Conservation (phyloP, 1,284 basidiomycete species). For the Vanrija sp. region DNA sequence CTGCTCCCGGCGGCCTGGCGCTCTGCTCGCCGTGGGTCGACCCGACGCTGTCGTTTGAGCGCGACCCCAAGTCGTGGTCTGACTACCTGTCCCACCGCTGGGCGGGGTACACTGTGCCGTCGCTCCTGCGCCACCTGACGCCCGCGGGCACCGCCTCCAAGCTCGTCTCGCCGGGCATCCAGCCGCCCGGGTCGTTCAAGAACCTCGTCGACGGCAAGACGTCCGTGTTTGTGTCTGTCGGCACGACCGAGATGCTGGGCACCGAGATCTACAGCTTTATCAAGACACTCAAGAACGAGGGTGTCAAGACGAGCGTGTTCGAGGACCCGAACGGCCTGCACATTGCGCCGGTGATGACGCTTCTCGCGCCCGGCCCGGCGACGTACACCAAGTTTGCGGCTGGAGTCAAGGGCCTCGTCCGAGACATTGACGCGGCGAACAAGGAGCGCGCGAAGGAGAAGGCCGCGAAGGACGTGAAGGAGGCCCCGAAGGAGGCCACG, state of each 20-base stretch:
- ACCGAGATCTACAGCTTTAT: slow-evolving; percentile 32
- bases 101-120: slow-evolving; percentile 6
- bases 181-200: slow-evolving; percentile 11
- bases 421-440: too few species aligned
- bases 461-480: too few species aligned
- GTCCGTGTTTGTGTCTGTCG: slow-evolving; percentile 33
- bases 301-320: slow-evolving; percentile 22
- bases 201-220: slow-evolving; percentile 12
- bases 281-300: slow-evolving; percentile 30
- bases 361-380: too few species aligned
- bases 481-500: too few species aligned
- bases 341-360: too few species aligned
- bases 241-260: slow-evolving; percentile 35
- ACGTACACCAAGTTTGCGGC: too few species aligned
- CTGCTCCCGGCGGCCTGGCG: neutral
- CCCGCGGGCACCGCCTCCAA: neutral
- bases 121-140: slow-evolving; percentile 19
- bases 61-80: neutral
- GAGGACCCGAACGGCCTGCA: neutral
- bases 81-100: slow-evolving; percentile 14
- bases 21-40: neutral
- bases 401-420: too few species aligned
- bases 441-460: too few species aligned
- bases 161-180: slow-evolving; percentile 26
- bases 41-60: neutral